Evolutionary conservation across 2,329 filamentous ascomycete genomes (phyloP), one percentile per base, ranked within the genome.

Genomic region (Aspergillus pseudonomiae): DNA sequence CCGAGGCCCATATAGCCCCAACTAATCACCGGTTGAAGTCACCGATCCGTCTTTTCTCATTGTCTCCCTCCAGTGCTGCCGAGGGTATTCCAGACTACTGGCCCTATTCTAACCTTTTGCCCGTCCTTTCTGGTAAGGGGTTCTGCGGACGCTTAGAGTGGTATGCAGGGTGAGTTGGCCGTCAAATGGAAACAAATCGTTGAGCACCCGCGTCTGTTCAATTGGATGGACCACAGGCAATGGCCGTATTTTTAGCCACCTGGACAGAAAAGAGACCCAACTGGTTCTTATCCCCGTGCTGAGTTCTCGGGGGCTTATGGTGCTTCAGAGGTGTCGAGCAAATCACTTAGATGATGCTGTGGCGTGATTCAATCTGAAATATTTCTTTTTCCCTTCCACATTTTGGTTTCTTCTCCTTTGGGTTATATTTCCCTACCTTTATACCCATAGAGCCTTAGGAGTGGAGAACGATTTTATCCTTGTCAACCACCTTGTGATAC

Each of bases 1-100:
- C 65, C 62, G 65, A 34, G 34, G 30, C 57, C 61, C 59, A 21
- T 63, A 61, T 61, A 46, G 60, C 52, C 41, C 56, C 55, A 54
- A 46, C 43, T 53, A 45, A 34, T 52, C 41, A 34, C 39, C 30
- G 46, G 43, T 24, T 55, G 48, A 57, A n/a, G 21, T 26, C 26
- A 46, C 36, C 21, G 21, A 7, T n/a, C 26, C 26, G 26, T 28
- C 28, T 36, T 43, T 36, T 36, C 21, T 55, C 32, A 26, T 24
- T 26, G 52, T 55, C 32, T 19, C 26, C 48, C 14, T 6, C n/a
- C 14, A 52, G 12, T 52, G 32, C 52, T 36, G 10, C 32, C 32
- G 52, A 54, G 7, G n/a, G 19, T n/a, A 48, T 34, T 36, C 57
- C 30, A 34, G 41, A 32, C 28, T 26, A 57, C 55, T 45, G 56